Percentiles rank a stretch among this genome's conserved stretches.
Conservation (phyloP, 352 stramenopile species). For the Achlya hypogyna region DNA sequence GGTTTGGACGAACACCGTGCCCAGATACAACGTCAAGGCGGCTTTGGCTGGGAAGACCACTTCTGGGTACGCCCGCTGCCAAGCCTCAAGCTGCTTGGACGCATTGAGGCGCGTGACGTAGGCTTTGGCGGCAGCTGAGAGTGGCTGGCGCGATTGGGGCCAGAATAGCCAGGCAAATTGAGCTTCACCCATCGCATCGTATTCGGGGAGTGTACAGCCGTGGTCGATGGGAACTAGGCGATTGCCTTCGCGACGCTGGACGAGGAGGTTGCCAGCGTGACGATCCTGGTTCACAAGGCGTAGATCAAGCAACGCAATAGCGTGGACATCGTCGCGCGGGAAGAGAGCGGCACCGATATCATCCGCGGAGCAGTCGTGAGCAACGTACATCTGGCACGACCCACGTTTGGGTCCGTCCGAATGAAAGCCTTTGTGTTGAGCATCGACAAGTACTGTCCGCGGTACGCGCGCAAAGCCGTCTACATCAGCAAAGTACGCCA, state of each 20-base stretch:
- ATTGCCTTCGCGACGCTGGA: slow-evolving; percentile 26
- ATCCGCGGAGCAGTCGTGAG: slow-evolving; percentile 51
- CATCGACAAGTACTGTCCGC: slow-evolving; percentile 30
- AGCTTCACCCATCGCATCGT: slow-evolving; percentile 40
- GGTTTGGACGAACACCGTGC: slow-evolving; percentile 41
- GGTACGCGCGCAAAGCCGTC: slow-evolving; percentile 34
- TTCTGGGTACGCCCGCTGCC: slow-evolving; percentile 19
- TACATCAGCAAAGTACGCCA: slow-evolving; percentile 44
- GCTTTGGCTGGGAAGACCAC: slow-evolving; percentile 27
- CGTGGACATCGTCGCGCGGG: slow-evolving; percentile 41
- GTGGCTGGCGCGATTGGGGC: slow-evolving; percentile 46
- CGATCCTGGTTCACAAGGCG: slow-evolving; percentile 74
- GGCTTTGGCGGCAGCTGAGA: slow-evolving; percentile 24
- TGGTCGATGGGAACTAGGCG: slow-evolving; percentile 66
- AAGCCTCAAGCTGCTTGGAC: slow-evolving; percentile 26
- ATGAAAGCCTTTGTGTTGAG: slow-evolving; percentile 35
- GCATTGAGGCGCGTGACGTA: slow-evolving; percentile 35
- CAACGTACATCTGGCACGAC: slow-evolving; percentile 48
- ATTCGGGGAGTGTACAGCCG: slow-evolving; percentile 50
- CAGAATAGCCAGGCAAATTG: slow-evolving; percentile 64
- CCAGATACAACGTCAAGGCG: slow-evolving; percentile 37
- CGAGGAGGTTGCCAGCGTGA: slow-evolving; percentile 67
- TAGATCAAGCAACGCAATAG: slow-evolving; percentile 68
- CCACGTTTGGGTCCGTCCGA: slow-evolving; percentile 29
- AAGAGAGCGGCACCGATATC: slow-evolving; percentile 45